Conservation (phyloP, 352 stramenopile species). For the Paralagenidium karlingii region DNA sequence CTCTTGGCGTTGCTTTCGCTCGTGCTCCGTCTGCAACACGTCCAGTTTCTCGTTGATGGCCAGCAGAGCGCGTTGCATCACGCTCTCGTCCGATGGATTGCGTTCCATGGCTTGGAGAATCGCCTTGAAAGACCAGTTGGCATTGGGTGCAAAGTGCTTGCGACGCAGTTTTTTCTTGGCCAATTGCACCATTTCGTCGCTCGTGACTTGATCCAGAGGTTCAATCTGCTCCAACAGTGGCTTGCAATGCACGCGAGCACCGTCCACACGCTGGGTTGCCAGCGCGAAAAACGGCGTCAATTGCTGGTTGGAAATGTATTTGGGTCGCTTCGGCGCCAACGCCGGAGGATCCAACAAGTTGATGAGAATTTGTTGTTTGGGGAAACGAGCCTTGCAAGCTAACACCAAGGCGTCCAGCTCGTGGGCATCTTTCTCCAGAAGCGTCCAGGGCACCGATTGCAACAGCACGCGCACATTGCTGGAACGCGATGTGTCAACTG, state of each 20-base stretch:
- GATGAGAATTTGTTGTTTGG: constrained; percentile 18
- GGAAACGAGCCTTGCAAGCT: constrained; percentile 14
- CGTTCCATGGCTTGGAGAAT: constrained; percentile 42
- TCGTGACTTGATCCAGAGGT: too few species aligned
- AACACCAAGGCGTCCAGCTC: constrained; percentile 29
- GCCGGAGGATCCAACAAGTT: constrained; percentile 22
- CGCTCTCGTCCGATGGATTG: constrained; percentile 44
- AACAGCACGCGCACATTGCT: constrained; percentile 15
- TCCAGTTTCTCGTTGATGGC: constrained; percentile 47
- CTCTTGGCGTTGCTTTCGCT: constrained; percentile 4
- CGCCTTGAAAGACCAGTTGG: constrained; percentile 23
- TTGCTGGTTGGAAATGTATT: neutral
- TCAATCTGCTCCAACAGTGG: too few species aligned
- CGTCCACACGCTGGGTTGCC: too few species aligned
- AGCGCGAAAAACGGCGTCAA: constrained; percentile 42
- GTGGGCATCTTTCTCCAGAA: constrained; percentile 17
- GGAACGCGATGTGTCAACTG: too few species aligned
- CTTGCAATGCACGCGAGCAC: too few species aligned
- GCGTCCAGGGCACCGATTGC: constrained; percentile 13
- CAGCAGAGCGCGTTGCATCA: constrained; percentile 39
- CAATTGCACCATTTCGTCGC: too few species aligned
- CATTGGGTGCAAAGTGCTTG: constrained; percentile 34
- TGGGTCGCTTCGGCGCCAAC: constrained; percentile 4
- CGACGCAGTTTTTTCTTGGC: constrained; percentile 38
- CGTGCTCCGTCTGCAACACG: constrained; percentile 8